Base-by-base conservation (phyloP, 106 monocot genomes). In the Apostasia ramifera region DNA sequence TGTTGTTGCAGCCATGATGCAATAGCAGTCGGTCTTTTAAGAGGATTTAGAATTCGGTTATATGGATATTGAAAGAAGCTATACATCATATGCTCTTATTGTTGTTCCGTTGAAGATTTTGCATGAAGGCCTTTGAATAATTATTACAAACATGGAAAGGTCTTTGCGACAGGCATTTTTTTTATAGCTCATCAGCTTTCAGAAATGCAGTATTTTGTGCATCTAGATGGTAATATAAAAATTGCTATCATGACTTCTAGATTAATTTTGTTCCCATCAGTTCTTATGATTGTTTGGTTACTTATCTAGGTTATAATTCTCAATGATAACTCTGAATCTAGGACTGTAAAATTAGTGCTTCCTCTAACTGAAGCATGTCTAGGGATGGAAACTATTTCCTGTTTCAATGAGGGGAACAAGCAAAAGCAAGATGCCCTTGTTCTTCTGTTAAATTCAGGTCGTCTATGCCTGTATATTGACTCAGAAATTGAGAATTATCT, bases 331-430 rank as follows among this genome's bases (percentile, higher is more conserved):
- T 74, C 76, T 65, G 91, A 91, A 81, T 81, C 85, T 61, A 82
- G 88, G 57, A 91, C 72, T 70, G 70, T 85, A 58, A 94, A 94
- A 53, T 61, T 94, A 70, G 75, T 69, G 5, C 79, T 94, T 75
- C 88, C 94, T 63, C 69, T 94, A 70, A 66, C 87, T 72, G 94
- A 94, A 75, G 63, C 91, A 56, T 94, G 94, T 76, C 42, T 77
- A 44, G 80, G 79, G 59, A 75, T 85, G 70, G 85, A 91, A 73
- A 72, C 81, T 61, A 79, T 94, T 67, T 81, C 87, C 59, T 74
- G 61, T 63, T 71, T 73, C 63, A 60, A 57, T 57, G 77, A 84
- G 54, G 61, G 56, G 12, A 85, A 78, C 44, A 94, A 84, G 59
- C 69, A 77, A 14, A 83, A 63, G 64, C 76, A 85, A 75, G 81